Percentiles rank a stretch among this genome's conserved stretches.
phyloP scores from a whole-genome alignment of 2,329 filamentous ascomycete species.

The Aureobasidium namibiae region DNA sequence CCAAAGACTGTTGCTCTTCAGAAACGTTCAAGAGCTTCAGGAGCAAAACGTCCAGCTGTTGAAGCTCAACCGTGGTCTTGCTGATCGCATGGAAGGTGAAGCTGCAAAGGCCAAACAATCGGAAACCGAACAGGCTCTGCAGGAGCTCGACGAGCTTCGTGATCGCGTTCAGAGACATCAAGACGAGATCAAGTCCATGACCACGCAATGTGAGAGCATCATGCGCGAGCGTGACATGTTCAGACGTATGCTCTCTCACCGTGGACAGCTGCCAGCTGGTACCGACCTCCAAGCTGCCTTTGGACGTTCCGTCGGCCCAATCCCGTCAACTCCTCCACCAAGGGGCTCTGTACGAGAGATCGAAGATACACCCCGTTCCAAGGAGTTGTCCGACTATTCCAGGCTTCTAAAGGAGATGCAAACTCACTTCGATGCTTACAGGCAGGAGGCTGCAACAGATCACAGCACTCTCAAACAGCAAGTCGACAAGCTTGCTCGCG shows the following conservation, averaged over 20 bases:
- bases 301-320: constrained; percentile 57
- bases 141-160: constrained; percentile 65
- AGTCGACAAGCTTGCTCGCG: constrained; percentile 68
- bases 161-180: constrained; percentile 69
- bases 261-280: constrained; percentile 50
- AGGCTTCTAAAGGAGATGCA: constrained; percentile 81
- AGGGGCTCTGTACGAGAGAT: constrained; percentile 27
- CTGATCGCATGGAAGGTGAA: constrained; percentile 83
- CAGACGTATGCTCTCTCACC: constrained; percentile 81
- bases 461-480: constrained; percentile 77
- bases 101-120: constrained; percentile 59
- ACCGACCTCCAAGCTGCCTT: constrained; percentile 61
- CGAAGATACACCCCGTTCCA: constrained; percentile 41
- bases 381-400: constrained; percentile 60
- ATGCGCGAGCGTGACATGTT: constrained; percentile 97
- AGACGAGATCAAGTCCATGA: constrained; percentile 76
- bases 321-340: constrained; percentile 38
- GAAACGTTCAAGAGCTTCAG: constrained; percentile 74
- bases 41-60: constrained; percentile 80
- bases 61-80: constrained; percentile 73
- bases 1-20: constrained; percentile 82
- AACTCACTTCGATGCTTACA: constrained; percentile 79
- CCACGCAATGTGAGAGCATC: constrained; percentile 81
- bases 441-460: constrained; percentile 75
- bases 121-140: constrained; percentile 48